Evolutionary conservation across 345 rosid genomes (phyloP).

Genomic region (Moricandia arvensis): DNA sequence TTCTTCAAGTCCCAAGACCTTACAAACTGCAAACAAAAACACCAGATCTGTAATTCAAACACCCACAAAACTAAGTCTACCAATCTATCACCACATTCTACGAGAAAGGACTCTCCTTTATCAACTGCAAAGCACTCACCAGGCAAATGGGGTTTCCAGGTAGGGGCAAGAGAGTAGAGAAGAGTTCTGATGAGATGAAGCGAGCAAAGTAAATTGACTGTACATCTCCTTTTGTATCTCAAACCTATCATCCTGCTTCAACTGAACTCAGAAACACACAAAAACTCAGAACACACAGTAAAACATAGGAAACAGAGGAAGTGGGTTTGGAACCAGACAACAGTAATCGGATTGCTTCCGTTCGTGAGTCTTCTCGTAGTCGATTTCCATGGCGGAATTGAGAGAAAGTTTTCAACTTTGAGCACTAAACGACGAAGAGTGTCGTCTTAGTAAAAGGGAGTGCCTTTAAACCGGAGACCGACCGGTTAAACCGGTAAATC

Average conservation of each 20-base stretch:
- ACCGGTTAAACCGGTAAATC: conserved; percentile 14
- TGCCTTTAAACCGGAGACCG: conserved; percentile 3
- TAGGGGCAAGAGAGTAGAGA: conserved; percentile 71
- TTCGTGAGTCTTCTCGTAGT: conserved; percentile 41
- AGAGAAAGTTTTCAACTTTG: conserved; percentile 27
- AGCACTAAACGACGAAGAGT: conserved; percentile 3
- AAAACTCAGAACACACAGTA: conserved; percentile 5
- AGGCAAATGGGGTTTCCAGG: conserved; percentile 71
- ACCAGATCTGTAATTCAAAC: conserved; percentile 7
- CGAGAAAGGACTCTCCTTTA: not conserved
- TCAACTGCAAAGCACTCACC: conserved; percentile 41
- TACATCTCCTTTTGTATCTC: conserved; percentile 70
- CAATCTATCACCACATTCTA: too few relatives aligned
- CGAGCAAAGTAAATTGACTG: conserved; percentile 94
- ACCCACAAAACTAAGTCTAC: too few relatives aligned
- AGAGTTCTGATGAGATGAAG: conserved; percentile 74
- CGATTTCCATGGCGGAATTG: conserved; percentile 51
- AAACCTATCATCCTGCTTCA: conserved; percentile 68
- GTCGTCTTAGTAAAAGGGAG: not conserved
- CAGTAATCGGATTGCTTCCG: conserved; percentile 58
- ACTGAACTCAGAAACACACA: not conserved
- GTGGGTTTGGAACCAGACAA: conserved; percentile 39
- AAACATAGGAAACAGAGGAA: not conserved
- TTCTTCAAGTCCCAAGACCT: conserved; percentile 69
- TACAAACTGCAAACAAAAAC: conserved; percentile 54